Conservation (phyloP, 352 stramenopile species). For the Phytopythium cucurbitacearum region DNA sequence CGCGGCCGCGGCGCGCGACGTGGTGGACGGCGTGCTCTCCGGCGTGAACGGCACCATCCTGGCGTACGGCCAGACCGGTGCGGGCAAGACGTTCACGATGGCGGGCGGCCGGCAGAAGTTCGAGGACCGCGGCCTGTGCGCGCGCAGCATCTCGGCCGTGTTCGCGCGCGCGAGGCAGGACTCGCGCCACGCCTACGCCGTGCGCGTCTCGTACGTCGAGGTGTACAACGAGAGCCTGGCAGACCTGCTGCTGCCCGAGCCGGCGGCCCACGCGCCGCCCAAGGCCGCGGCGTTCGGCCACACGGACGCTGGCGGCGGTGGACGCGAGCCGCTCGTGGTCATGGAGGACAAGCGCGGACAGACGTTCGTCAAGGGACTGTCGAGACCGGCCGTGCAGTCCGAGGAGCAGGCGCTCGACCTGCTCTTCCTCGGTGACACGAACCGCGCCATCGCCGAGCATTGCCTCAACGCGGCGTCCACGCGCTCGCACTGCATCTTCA, state of each 20-base stretch:
- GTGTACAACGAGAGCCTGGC: slow-evolving; percentile 90
- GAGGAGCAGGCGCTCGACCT: slow-evolving; percentile 74
- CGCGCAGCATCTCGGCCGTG: slow-evolving; percentile 41
- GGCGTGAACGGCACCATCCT: slow-evolving; percentile 76
- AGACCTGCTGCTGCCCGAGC: slow-evolving; percentile 66
- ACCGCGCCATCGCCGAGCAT: slow-evolving; percentile 75
- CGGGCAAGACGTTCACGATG: slow-evolving; percentile 74
- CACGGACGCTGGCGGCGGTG: slow-evolving; percentile 4
- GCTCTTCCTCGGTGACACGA: slow-evolving; percentile 77
- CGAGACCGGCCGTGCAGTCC: slow-evolving; percentile 44
- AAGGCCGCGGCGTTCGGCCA: slow-evolving; percentile 12
- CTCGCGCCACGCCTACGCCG: slow-evolving; percentile 34
- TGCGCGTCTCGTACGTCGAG: slow-evolving; percentile 82
- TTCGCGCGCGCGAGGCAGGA: slow-evolving; percentile 51
- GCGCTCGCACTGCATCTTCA: slow-evolving; percentile 81
- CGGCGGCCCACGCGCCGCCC: not conserved
- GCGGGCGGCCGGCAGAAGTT: slow-evolving; percentile 46
- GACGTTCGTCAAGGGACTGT: slow-evolving; percentile 63
- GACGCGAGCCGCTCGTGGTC: slow-evolving; percentile 36
- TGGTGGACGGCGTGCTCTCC: slow-evolving; percentile 56
- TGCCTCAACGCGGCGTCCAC: slow-evolving; percentile 74
- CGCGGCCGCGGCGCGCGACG: slow-evolving; percentile 28
- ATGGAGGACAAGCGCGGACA: slow-evolving; percentile 61
- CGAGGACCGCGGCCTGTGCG: slow-evolving; percentile 53
- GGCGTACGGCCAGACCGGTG: slow-evolving; percentile 67